Evolutionary conservation across 2,329 filamentous ascomycete species (phyloP), one percentile per base, ranked within the genome.

Genomic region (Penicillium sp.): DNA sequence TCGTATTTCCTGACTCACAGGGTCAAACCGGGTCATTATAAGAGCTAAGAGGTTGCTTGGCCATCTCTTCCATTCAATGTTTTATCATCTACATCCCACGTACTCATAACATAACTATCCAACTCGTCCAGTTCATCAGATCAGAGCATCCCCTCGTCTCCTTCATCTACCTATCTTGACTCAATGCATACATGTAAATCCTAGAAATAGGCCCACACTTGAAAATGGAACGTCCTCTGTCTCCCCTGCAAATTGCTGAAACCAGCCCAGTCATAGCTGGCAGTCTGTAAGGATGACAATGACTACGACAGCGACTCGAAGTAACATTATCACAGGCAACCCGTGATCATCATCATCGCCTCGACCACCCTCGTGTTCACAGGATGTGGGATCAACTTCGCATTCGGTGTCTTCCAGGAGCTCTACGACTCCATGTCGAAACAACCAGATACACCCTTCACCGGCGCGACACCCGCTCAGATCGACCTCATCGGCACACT

Each of bases 361-460:
- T 62, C 60, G 9, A 61, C 59, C 8, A 41, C 60, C 2, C 53
- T 73, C 8, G 67, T 68, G 10, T 71, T 73, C 42, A 73, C 68
- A 32, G 64, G 62, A 43, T 73, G 71, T 43, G 72, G 71, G 19
- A 65, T 74, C 18, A 70, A 68, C 42, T 76, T 76, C 49, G 66
- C 70, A 9, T 76, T 74, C 38, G 73, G 73, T 30, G 69, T 76
- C 35, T 76, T 74, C 42, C 72, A 76, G 62, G 72, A 68, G 6
- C 62, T 74, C 0, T 75, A 74, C 35, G 71, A 74, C 44, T 61
- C 64, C 4, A 62, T 74, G 58, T 58, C 69, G 5, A 55, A 61
- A 5, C 10, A 61, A 2, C 56, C 62, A 2, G 54, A 57, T n/a
- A 67, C 62, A 0, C 74, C 74, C 0, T 76, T 76, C 50, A 65